These are phyloP conservation scores for Paradendryphiella salina DNA, from an alignment of 2,329 filamentous ascomycete genomes.

Conservation along the genomic window DNA sequence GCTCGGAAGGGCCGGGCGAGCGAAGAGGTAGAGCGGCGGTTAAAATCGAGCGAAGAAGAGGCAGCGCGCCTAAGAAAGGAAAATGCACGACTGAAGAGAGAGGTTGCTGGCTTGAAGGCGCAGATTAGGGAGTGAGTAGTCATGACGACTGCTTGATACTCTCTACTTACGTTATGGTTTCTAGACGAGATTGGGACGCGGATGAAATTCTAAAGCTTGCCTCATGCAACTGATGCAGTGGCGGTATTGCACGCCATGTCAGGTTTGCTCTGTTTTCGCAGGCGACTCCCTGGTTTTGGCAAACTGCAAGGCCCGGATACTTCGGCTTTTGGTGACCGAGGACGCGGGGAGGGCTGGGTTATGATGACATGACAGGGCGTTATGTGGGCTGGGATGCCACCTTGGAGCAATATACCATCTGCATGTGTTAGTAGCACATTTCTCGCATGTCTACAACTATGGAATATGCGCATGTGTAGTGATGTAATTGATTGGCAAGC, in stretches of 20 bases:
- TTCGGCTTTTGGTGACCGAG: not conserved
- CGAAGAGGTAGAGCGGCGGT: conserved; percentile 71
- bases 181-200: conserved; percentile 1
- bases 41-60: conserved; percentile 78
- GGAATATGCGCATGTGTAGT: not conserved
- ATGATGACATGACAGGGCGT: conserved; percentile 20
- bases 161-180: not conserved
- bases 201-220: conserved; percentile 12
- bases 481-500: not conserved
- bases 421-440: conserved; percentile 8
- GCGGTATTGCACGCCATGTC: not conserved
- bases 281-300: conserved; percentile 8
- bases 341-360: not conserved
- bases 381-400: conserved; percentile 2
- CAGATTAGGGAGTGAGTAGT: conserved; percentile 52
- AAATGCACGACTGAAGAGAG: conserved; percentile 78
- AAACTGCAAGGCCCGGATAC: not conserved
- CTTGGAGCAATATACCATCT: conserved; percentile 28
- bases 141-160: conserved; percentile 5
- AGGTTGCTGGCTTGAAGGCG: conserved; percentile 68
- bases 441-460: not conserved
- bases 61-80: conserved; percentile 78
- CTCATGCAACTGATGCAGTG: not conserved
- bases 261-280: conserved; percentile 6
- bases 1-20: conserved; percentile 75